Evolutionary conservation across 345 rosid species (phyloP), one percentile per base, ranked within the genome.

Genomic region (Eucalyptus sp.): DNA sequence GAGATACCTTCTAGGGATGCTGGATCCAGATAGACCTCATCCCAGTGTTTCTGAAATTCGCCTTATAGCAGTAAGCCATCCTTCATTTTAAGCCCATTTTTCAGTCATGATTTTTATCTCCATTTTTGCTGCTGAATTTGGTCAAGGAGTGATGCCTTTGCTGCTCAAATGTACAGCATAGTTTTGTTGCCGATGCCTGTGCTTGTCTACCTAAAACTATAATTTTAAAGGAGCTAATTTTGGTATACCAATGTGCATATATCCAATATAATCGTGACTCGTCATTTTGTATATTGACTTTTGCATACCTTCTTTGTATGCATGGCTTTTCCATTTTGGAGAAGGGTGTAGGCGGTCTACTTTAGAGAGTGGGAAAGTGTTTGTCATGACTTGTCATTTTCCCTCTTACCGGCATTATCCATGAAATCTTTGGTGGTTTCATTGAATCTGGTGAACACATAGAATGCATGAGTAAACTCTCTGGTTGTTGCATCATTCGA

Each of bases 1-100:
- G 95, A 96, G 96, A 89, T 90, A 93, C 64, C 92, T 97, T 80
- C 91, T 87, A 81, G 93, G 90, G 58, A 89, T 97, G 91, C 95
- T 97, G 97, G 98, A 97, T 94, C 97, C 99, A 27, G 98, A 96
- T 92, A 87, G 91, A 14, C 92, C 92, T 86, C 90, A 90, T 60
- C 89, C 93, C 18, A 91, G 92, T 90, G 91, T 96, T 90, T 90
- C 90, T 33, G 97, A 95, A 91, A 94, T 95, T 88, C 97, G 97
- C 87, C 89, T 95, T 89, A 90, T 96, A 91, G 98, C 96, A 88
- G 99, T 95, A 86, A 86, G 88, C 48, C 37, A 86, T 68, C 60
- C 41, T 49, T 31, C 50, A 89, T 76, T 31, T 76, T 37, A 20
- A 37, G 83, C 83, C 48, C 83, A 76, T 37, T 37, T 76, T 76